Conservation (phyloP, 768 basidiomycete genomes). For the Lentinula edodes region DNA sequence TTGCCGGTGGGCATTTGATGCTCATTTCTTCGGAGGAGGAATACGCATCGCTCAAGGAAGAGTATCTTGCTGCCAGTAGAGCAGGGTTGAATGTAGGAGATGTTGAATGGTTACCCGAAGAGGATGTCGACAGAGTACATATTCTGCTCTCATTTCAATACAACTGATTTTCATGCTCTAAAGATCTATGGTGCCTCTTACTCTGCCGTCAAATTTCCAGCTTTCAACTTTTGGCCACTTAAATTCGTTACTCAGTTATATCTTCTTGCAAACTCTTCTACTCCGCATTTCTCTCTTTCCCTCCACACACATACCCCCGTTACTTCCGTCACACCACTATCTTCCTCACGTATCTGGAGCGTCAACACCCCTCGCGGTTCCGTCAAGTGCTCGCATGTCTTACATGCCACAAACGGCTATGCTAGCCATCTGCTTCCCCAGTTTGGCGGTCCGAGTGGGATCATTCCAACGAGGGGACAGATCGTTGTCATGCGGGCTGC, state of each 20-base stretch:
- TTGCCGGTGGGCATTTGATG: constrained; percentile 46
- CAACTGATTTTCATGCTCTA: constrained; percentile 1
- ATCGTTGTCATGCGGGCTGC: constrained; percentile 36
- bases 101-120: constrained; percentile 40
- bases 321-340: constrained; percentile 29
- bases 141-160: neutral
- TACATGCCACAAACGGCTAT: constrained; percentile 67
- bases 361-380: constrained; percentile 43
- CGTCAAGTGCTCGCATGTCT: constrained; percentile 40
- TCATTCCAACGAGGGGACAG: constrained; percentile 51
- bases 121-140: constrained; percentile 42
- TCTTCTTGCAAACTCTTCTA: constrained; percentile 27
- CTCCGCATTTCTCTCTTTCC: constrained; percentile 33
- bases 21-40: constrained; percentile 46
- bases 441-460: constrained; percentile 33
- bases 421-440: constrained; percentile 51
- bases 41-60: constrained; percentile 25
- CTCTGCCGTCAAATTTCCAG: constrained; percentile 48
- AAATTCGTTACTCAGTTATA: constrained; percentile 72
- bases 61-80: constrained; percentile 46
- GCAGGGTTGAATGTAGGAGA: constrained; percentile 44
- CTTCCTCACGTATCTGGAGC: constrained; percentile 26
- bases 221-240: constrained; percentile 70
- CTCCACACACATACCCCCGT: constrained; percentile 78
- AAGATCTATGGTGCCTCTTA: constrained; percentile 34